Evolutionary conservation across 192 early-diverging fungal species (phyloP).

Genomic region (Funneliformis mosseae): DNA sequence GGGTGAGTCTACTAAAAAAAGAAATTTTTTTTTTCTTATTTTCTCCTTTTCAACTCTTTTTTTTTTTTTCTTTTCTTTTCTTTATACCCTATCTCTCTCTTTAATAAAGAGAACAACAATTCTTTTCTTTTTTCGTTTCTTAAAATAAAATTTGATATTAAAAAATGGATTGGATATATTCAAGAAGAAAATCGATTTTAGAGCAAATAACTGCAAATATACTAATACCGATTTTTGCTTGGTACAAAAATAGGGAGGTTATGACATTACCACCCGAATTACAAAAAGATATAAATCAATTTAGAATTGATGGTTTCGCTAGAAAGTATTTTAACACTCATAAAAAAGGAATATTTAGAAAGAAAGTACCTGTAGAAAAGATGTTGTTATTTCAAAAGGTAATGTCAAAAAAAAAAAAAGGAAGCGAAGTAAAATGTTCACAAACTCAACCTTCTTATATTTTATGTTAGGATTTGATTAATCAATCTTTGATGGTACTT

Average conservation of each 20-base stretch:
- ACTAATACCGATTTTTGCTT: neutral
- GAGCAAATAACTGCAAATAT: neutral
- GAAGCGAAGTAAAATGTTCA: neutral
- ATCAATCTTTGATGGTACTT: conserved; percentile 80
- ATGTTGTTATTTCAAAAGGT: conserved; percentile 82
- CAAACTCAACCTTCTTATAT: conserved; percentile 6
- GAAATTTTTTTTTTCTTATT: neutral
- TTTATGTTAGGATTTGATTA: conserved; percentile 63
- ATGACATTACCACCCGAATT: conserved; percentile 55
- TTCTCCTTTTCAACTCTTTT: neutral
- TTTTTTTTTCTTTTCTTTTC: neutral
- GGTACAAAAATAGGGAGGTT: conserved; percentile 4
- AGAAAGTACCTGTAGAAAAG: conserved; percentile 85
- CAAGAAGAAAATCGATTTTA: neutral
- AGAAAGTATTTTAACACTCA: conserved; percentile 90
- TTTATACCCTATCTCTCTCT: too few relatives aligned
- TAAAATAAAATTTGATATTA: too few relatives aligned
- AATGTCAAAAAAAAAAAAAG: neutral
- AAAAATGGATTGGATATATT: too few relatives aligned
- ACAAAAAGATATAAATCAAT: conserved; percentile 75
- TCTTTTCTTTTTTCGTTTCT: too few relatives aligned
- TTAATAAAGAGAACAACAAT: too few relatives aligned
- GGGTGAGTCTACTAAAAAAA: neutral
- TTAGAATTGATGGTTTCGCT: conserved; percentile 86
- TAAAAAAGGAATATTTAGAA: conserved; percentile 81